Evolutionary conservation across 805 yeast species (phyloP).

Genomic region (Monosporozyma unispora): DNA sequence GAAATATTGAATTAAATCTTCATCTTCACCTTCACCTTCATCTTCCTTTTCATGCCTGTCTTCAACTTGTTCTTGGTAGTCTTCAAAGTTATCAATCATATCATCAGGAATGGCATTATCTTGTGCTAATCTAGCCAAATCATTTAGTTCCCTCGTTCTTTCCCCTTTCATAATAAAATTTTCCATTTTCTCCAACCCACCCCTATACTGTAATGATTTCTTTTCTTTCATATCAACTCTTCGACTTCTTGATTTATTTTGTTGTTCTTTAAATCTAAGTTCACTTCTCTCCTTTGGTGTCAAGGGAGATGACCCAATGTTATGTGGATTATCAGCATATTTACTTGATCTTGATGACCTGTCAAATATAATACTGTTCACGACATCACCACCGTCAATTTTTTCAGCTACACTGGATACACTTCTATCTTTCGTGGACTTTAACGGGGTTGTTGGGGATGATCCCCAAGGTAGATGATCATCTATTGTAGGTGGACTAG

Average conservation of each 20-base stretch:
- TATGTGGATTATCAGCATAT: background rate
- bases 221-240: background rate
- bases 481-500: background rate
- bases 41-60: constrained; percentile 12
- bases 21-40: background rate
- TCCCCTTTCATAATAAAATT: constrained; percentile 21
- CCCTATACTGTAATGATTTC: constrained; percentile 10
- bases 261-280: background rate
- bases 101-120: constrained; percentile 16
- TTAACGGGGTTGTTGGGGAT: background rate
- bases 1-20: constrained; percentile 18
- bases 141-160: constrained; percentile 9
- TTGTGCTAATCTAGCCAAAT: constrained; percentile 13
- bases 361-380: background rate
- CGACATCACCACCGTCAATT: background rate
- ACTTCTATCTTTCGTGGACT: background rate
- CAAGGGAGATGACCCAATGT: background rate
- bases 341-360: background rate
- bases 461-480: background rate
- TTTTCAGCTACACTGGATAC: background rate
- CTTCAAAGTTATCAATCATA: constrained; percentile 13
- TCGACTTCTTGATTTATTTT: background rate
- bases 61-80: too few species aligned
- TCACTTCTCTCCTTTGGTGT: background rate
- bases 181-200: constrained; percentile 25